Evolutionary conservation across 345 rosid species (phyloP).

Genomic region (Hibiscus mutabilis): DNA sequence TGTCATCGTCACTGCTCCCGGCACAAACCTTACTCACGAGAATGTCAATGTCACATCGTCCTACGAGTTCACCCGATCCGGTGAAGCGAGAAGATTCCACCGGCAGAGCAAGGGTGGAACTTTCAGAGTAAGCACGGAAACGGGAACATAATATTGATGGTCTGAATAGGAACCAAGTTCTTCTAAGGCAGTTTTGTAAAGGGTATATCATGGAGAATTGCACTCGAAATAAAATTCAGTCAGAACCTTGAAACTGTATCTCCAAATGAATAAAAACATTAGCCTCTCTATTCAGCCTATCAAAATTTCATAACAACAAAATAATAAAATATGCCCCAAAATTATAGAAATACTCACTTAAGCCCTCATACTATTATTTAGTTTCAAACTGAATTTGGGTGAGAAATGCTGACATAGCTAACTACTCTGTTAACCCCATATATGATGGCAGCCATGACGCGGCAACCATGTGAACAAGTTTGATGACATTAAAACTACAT

Average conservation of each 20-base stretch:
- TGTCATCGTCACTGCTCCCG: slow-evolving; percentile 44
- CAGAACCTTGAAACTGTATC: slow-evolving; percentile 14
- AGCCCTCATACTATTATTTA: not conserved
- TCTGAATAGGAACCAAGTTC: slow-evolving; percentile 12
- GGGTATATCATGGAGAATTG: slow-evolving; percentile 26
- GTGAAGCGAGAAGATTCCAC: slow-evolving; percentile 15
- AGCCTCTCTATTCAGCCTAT: not conserved
- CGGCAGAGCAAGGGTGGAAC: slow-evolving; percentile 17
- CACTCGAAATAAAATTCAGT: not conserved
- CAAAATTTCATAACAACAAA: not conserved
- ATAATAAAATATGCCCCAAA: not conserved
- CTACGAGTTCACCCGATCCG: slow-evolving; percentile 14
- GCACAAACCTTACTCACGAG: slow-evolving; percentile 27
- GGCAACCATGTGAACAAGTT: not conserved
- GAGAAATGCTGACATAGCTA: not conserved
- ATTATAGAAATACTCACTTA: not conserved
- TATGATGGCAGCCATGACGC: not conserved
- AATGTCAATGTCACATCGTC: slow-evolving; percentile 21
- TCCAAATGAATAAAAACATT: slow-evolving; percentile 7
- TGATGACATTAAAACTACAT: not conserved
- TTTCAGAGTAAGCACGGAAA: slow-evolving; percentile 13
- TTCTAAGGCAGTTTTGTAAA: slow-evolving; percentile 17
- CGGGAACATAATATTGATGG: slow-evolving; percentile 14
- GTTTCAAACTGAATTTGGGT: not conserved
- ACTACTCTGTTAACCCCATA: not conserved